Evolutionary conservation across 2,329 filamentous ascomycete genomes (phyloP), one percentile per base, ranked within the genome.

Genomic region (Claviceps purpurea): DNA sequence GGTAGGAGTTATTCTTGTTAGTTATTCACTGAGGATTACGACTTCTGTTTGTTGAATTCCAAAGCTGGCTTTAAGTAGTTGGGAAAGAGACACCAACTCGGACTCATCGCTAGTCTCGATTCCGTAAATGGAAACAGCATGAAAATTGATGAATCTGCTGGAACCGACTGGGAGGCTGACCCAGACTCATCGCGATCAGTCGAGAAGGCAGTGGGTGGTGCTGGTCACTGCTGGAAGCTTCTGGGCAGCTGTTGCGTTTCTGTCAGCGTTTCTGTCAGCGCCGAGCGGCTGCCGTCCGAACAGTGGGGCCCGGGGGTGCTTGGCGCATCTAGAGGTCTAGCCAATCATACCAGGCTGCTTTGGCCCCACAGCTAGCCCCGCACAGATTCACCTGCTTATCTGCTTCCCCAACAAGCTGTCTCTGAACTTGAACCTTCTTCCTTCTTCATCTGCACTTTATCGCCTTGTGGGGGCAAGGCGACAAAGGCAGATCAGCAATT

Each of bases 241-340:
- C 55, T 56, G 52, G 58, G 56, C 38, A 22, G 52, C 45, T 46
- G 16, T 20, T 8, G 26, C 66, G 68, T 68, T 22, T 18, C 55
- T 41, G 14, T 41, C 26, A 26, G 26, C 22, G 22, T 24, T 24
- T 22, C 22, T 41, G 16, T 20, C 26, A 30, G 26, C 20, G 3
- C 22, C 22, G 22, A 22, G 22, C 26, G 26, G 26, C 26, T 30
- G 26, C 26, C 26, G 26, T 4, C 30, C 30, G 30, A 34, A 11
- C 30, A 34, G 10, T 34, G 30, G 30, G 30, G 3, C 6, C 5
- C 5, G 2, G 30, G 26, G 26, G 26, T 34, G 30, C 10, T 11
- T 34, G 30, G 30, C 30, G 30, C 4, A 11, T 11, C 30, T 10
- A 1, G 26, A 30, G 26, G 26, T 4, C 26, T 34, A 34, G 30